phyloP scores from a whole-genome alignment of 2,329 filamentous ascomycete genomes.

The Colletotrichum cordylinicola region DNA sequence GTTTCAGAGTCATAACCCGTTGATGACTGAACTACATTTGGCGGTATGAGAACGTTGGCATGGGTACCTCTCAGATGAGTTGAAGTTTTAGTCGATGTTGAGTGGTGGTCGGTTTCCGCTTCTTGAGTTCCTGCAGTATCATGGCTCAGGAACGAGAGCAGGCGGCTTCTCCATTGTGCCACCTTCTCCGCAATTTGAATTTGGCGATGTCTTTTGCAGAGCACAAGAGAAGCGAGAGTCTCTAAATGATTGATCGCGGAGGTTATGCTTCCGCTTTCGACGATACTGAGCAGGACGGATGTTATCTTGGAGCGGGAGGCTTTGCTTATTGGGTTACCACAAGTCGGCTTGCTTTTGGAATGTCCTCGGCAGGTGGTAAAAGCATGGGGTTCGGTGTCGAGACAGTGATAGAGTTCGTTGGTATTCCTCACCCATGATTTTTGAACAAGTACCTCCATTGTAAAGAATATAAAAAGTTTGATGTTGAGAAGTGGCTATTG shows the following conservation, averaged over 20 bases:
- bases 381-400: background rate
- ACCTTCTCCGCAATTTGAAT: background rate
- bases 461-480: background rate
- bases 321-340: background rate
- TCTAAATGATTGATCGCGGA: background rate
- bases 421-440: background rate
- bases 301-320: background rate
- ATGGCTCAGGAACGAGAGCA: background rate
- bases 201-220: slow-evolving; percentile 5
- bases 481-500: background rate
- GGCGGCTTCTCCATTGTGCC: background rate
- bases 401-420: background rate
- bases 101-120: background rate
- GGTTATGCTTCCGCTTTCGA: background rate
- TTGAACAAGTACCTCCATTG: background rate
- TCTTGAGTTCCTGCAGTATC: no score
- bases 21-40: background rate
- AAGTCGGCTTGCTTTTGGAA: background rate
- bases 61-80: background rate
- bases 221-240: background rate
- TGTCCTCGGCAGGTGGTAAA: background rate
- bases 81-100: background rate
- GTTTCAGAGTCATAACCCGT: accelerated
- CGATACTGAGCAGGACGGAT: background rate
- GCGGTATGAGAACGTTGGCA: background rate